Conservation (phyloP, 176 grass and related monocot genomes). For the Phyllostachys edulis region DNA sequence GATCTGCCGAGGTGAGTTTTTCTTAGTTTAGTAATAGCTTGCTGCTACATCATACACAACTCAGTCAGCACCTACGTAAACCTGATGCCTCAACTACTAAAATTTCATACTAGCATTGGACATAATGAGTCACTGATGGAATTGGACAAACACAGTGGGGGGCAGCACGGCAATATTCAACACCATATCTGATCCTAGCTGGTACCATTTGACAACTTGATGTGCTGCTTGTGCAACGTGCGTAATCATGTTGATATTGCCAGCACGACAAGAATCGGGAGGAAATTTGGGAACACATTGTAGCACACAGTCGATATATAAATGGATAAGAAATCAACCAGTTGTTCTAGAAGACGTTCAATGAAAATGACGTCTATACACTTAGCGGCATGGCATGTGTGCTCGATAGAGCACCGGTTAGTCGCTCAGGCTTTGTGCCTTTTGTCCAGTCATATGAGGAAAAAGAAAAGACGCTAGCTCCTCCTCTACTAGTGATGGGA, state of each 20-base stretch:
- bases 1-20: too few species aligned
- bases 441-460: background rate
- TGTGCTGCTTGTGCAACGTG: background rate
- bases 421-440: background rate
- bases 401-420: background rate
- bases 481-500: background rate
- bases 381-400: background rate
- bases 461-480: background rate
- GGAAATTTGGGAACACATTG: background rate
- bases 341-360: background rate
- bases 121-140: constrained; percentile 15
- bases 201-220: background rate
- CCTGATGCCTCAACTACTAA: background rate
- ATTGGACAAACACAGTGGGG: background rate
- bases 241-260: constrained; percentile 3
- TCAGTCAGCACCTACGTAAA: background rate
- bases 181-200: background rate
- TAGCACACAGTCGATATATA: background rate
- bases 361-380: background rate
- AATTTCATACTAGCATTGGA: background rate
- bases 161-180: background rate
- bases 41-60: too few species aligned
- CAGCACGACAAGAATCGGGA: background rate
- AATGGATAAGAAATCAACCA: background rate
- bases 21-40: too few species aligned